These are phyloP conservation scores for Zymoseptoria ardabiliae DNA, from an alignment of 2,329 filamentous ascomycete genomes.

Conservation along the genomic window DNA sequence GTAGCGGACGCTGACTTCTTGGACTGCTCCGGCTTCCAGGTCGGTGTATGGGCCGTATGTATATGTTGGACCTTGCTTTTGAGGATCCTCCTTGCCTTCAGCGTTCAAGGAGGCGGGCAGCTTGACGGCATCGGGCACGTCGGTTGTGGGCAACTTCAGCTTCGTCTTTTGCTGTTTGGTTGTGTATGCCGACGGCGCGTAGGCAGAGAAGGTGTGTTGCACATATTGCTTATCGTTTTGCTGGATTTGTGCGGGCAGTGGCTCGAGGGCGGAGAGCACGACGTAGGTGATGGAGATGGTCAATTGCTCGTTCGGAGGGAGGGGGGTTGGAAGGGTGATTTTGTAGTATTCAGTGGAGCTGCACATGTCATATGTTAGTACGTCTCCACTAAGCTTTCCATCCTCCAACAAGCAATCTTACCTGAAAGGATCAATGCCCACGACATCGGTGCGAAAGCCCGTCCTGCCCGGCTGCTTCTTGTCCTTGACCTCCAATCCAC, in stretches of 20 bases:
- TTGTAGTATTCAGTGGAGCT: conserved; percentile 64
- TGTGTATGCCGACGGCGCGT: conserved; percentile 72
- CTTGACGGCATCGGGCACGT: conserved; percentile 69
- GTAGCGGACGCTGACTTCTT: conserved; percentile 74
- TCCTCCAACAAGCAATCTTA: conserved; percentile 16
- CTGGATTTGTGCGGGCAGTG: conserved; percentile 73
- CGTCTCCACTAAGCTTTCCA: too few relatives aligned
- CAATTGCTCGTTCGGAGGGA: conserved; percentile 69
- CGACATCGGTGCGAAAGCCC: conserved; percentile 60
- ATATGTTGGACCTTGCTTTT: conserved; percentile 76
- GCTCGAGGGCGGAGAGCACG: conserved; percentile 67
- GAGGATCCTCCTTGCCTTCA: conserved; percentile 58
- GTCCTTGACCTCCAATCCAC: conserved; percentile 84
- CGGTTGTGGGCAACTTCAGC: conserved; percentile 72
- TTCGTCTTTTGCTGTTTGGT: conserved; percentile 96
- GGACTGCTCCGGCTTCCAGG: conserved; percentile 65
- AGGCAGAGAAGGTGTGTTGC: conserved; percentile 76
- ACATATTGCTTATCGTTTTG: conserved; percentile 86
- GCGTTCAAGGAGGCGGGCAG: conserved; percentile 53
- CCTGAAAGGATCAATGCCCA: conserved; percentile 53
- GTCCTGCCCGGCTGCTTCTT: conserved; percentile 68
- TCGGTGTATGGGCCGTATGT: conserved; percentile 86
- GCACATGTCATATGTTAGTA: neutral
- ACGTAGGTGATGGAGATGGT: conserved; percentile 85
- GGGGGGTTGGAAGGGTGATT: conserved; percentile 67